phyloP scores from a whole-genome alignment of 495 filamentous ascomycete genomes.

The Penicillium roqueforti region DNA sequence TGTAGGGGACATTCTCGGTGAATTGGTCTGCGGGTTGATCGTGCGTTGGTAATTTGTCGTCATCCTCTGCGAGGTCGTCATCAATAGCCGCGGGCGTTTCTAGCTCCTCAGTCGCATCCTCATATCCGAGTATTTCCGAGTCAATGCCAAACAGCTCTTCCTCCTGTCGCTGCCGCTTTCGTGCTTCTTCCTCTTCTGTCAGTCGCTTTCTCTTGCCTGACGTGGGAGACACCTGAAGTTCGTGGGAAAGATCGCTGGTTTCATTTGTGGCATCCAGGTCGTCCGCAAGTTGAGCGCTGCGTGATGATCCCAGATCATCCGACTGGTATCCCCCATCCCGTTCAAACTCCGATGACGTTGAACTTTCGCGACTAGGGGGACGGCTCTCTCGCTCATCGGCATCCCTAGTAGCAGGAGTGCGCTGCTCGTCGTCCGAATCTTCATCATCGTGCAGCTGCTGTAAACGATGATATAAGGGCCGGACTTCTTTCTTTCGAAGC shows the following conservation, averaged over 20 bases:
- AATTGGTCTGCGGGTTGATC: slow-evolving; percentile 1
- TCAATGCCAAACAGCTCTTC: slow-evolving; percentile 67
- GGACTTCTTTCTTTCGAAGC: slow-evolving; percentile 47
- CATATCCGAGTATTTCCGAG: slow-evolving; percentile 7
- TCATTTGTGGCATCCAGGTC: slow-evolving; percentile 9
- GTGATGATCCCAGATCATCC: slow-evolving; percentile 17
- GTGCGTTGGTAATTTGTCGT: slow-evolving; percentile 4
- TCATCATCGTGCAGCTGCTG: slow-evolving; percentile 54
- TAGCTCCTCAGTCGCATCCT: slow-evolving; percentile 1
- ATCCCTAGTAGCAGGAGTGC: slow-evolving; percentile 60
- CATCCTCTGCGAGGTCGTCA: slow-evolving; percentile 3
- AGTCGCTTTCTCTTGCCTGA: slow-evolving; percentile 70
- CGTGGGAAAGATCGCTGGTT: slow-evolving; percentile 4
- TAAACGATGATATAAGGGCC: slow-evolving; percentile 55
- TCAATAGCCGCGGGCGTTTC: background rate
- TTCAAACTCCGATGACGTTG: slow-evolving; percentile 60
- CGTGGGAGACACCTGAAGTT: slow-evolving; percentile 32
- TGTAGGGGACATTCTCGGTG: background rate
- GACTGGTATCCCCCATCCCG: slow-evolving; percentile 53
- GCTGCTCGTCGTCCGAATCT: slow-evolving; percentile 57
- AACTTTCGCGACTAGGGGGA: slow-evolving; percentile 72
- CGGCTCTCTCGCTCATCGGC: slow-evolving; percentile 81
- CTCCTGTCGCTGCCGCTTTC: slow-evolving; percentile 72
- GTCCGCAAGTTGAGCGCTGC: background rate
- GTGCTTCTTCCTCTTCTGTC: slow-evolving; percentile 53